Evolutionary conservation across 495 filamentous ascomycete genomes (phyloP).

Genomic region (Gamarada debralockiae): DNA sequence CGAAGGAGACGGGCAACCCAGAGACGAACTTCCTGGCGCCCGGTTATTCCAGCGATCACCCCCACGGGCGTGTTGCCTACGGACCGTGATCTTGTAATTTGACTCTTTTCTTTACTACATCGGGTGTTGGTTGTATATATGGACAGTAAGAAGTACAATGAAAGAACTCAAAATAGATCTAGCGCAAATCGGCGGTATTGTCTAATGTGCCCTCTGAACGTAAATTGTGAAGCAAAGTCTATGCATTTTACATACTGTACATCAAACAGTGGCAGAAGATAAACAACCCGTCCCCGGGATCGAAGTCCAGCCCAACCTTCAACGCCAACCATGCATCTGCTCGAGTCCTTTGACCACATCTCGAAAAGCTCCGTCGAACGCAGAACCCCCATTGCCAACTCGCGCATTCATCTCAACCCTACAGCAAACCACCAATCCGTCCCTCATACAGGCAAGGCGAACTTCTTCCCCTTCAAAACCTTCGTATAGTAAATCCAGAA

Average conservation of each 20-base stretch:
- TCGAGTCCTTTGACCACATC: constrained; percentile 1
- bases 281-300: constrained; percentile 14
- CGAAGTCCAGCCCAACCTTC: constrained; percentile 20
- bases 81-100: constrained; percentile 23
- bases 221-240: constrained; percentile 9
- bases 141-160: constrained; percentile 20
- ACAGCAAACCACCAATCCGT: neutral
- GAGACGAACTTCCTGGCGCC: constrained; percentile 85
- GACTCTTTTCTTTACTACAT: constrained; percentile 17
- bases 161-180: constrained; percentile 7
- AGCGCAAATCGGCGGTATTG: neutral
- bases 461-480: constrained; percentile 84
- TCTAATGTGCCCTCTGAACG: neutral
- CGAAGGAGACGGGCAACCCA: constrained; percentile 65
- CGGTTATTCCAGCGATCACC: constrained; percentile 35
- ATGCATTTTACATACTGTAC: constrained; percentile 22
- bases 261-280: constrained; percentile 5
- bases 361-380: too few relatives aligned
- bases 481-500: constrained; percentile 99
- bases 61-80: constrained; percentile 22
- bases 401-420: neutral
- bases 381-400: neutral
- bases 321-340: constrained; percentile 24
- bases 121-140: constrained; percentile 26
- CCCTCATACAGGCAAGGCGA: constrained; percentile 72